Base-by-base conservation (phyloP, 2,329 filamentous ascomycete species). In the Nigrospora oryzae region DNA sequence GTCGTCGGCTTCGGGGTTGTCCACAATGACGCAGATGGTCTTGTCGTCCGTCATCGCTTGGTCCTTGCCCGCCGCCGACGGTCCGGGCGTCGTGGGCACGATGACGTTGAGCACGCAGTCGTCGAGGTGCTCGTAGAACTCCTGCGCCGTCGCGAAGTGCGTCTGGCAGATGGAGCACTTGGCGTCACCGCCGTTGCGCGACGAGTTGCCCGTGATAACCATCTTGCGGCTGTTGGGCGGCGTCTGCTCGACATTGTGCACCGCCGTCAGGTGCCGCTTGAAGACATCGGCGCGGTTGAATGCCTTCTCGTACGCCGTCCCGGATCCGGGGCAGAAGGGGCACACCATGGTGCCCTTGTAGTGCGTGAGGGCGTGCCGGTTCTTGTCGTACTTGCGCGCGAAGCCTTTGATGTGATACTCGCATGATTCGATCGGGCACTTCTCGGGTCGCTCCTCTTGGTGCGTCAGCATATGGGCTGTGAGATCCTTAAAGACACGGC, bases 281-380 rank as follows among this genome's bases (percentile, higher is more conserved):
- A 96, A 96, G 49, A 95, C 89, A 54, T 96, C 90, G 47, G 90
- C 89, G 46, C 90, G 81, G 70, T 96, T 95, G 63, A 96, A 96
- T 52, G 86, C 91, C 77, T 95, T 96, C 67, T 95, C 90, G 1
- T 86, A 85, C 8, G 89, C 79, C 5, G 89, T 91, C 4, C 90
- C 90, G 28, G 87, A 89, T 32, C 89, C 88, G 1, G 89, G 88
- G 57, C 90, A 95, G 70, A 95, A 96, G 30, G 89, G 89, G 61
- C 90, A 96, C 19, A 95, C 88, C 90, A 95, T 95, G 40, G 87
- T 95, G 36, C 90, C 90, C 69, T 95, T 95, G 77, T 95, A 96
- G 64, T 96, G 90, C 5, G 90, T 96, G 50, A 95, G 67, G 5
- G 89, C 95, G 64, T 96, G 90, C 38, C 90, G 75, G 68, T 95